phyloP scores from a whole-genome alignment of 129 eudicot genomes.

The Kitagawia praeruptora region DNA sequence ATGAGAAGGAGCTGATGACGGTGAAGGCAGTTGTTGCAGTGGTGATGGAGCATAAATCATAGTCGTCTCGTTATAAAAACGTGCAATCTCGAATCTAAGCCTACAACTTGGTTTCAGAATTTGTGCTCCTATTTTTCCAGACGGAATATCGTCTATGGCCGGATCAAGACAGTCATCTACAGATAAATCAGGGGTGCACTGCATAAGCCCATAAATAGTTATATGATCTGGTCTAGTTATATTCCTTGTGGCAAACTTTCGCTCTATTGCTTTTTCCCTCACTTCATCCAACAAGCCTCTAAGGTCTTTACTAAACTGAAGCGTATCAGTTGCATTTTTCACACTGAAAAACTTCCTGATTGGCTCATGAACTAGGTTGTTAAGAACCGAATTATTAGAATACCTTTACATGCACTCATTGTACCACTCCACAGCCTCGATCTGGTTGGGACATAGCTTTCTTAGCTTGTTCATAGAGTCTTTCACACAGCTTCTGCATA shows the following conservation, averaged over 20 bases:
- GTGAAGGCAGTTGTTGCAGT: not conserved
- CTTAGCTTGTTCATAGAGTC: conserved; percentile 2
- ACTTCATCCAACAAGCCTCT: conserved; percentile 7
- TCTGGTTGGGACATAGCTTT: conserved; percentile 23
- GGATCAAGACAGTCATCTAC: conserved; percentile 11
- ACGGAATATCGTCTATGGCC: not conserved
- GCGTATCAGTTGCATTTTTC: not conserved
- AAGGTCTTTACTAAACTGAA: conserved; percentile 10
- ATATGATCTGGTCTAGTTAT: not conserved
- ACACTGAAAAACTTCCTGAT: too few relatives aligned
- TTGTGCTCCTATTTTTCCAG: conserved; percentile 12
- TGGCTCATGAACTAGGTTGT: not conserved
- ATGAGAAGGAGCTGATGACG: not conserved
- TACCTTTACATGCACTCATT: conserved; percentile 30
- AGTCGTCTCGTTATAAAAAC: conserved; percentile 13
- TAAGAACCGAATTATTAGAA: conserved; percentile 18
- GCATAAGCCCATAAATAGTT: conserved; percentile 25
- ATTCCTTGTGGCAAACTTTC: conserved; percentile 22
- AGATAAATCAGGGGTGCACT: too few relatives aligned
- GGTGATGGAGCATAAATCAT: not conserved
- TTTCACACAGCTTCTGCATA: conserved; percentile 24
- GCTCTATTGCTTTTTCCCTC: conserved; percentile 9
- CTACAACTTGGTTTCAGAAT: conserved; percentile 16
- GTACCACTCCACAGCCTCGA: conserved; percentile 27
- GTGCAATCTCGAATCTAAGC: conserved; percentile 16